Percentiles rank a stretch among this genome's conserved stretches.
Evolutionary conservation across 176 grass and related monocot species (phyloP).

Genomic region (Aegilops speltoides): DNA sequence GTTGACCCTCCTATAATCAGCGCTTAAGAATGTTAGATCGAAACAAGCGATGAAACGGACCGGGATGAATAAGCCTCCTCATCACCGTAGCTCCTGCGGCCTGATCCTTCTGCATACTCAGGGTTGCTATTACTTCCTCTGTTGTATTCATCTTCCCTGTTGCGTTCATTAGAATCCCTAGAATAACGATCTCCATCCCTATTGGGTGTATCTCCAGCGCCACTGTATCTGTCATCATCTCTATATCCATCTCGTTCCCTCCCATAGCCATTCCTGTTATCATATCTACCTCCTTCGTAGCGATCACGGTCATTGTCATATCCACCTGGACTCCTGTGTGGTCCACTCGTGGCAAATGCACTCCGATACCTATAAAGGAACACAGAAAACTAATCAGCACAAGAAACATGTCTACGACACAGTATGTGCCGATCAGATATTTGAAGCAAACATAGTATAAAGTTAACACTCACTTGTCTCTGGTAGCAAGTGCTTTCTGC

Average conservation of each 20-base stretch:
- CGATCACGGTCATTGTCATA: conserved; percentile 85
- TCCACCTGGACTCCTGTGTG: conserved; percentile 58
- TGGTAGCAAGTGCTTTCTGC: conserved; percentile 83
- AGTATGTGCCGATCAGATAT: not conserved
- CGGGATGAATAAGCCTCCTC: conserved; percentile 80
- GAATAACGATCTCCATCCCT: conserved; percentile 82
- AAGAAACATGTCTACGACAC: not conserved
- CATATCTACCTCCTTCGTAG: conserved; percentile 58
- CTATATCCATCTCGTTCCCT: conserved; percentile 84
- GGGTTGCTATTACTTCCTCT: conserved; percentile 59
- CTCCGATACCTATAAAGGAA: conserved; percentile 58
- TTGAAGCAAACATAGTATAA: not conserved
- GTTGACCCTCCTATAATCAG: not conserved
- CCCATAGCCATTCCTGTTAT: conserved; percentile 76
- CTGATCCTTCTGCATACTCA: conserved; percentile 71
- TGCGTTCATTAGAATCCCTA: conserved; percentile 73
- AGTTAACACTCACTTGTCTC: conserved; percentile 72
- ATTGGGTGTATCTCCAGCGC: conserved; percentile 61
- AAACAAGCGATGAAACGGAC: conserved; percentile 34
- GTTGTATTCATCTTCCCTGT: conserved; percentile 79
- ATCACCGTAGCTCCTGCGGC: conserved; percentile 74
- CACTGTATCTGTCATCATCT: conserved; percentile 76
- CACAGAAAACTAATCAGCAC: conserved; percentile 7
- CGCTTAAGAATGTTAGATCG: not conserved
- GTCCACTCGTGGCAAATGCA: conserved; percentile 58